Evolutionary conservation across 768 basidiomycete genomes (phyloP), one percentile per base, ranked within the genome.

Genomic region (Boletus pseudopeckii): DNA sequence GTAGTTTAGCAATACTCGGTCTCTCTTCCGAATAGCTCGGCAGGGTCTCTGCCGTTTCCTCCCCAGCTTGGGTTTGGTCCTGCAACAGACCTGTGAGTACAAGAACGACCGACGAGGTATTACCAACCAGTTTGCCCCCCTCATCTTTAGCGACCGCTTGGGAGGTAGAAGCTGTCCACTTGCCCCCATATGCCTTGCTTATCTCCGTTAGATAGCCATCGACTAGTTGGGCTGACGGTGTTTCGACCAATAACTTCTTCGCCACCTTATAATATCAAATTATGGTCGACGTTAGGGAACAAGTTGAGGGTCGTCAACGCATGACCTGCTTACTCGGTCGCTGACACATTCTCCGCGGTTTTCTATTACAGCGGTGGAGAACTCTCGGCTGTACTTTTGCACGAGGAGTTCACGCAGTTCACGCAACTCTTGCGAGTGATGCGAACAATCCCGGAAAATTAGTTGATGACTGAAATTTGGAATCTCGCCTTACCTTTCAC

Each of bases 351-450:
- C 75, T 60, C 88, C 84, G 41, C 77, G 81, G 69, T 96, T 94
- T 69, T 94, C 90, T 80, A 93, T 90, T 2, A 90, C 85, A n/a
- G 82, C 80, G 17, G 85, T 60, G 15, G 94, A 83, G 68, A 91
- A 98, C 44, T 94, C 92, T 20, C 96, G 84, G 17, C 96, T 94
- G 67, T 86, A 97, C 73, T 97, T 97, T 69, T 94, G 90, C 88
- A 95, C 90, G 53, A 99, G 80, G 68, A 98, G 82, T 68, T 98
- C 95, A 50, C 97, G 85, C 48, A 98, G 72, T 36, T 92, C 75
- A 59, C 97, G 91, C 37, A 99, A 80, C 67, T 98, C 94, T 93
- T 60, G 20, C 28, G 26, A 47, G 41, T 32, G 50, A 51, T 37
- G 54, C 45, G 28, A 45, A 28, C 20, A 18, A 24, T 34, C 26